Evolutionary conservation across 1,139 yeast genomes (phyloP).

Genomic region (Trichomonascaceae sp.): DNA sequence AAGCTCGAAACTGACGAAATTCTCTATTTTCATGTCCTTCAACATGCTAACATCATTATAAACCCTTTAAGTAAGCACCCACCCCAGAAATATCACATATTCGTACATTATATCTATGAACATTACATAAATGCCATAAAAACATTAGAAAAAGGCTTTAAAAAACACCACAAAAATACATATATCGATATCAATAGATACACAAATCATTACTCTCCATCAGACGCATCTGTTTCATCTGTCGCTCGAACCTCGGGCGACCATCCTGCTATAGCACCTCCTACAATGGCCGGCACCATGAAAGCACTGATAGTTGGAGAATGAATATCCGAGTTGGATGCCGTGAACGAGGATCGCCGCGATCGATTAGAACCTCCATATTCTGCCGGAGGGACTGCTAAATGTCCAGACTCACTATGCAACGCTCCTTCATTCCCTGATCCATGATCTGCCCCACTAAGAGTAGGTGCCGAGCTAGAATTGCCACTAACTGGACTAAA

Average conservation of each 20-base stretch:
- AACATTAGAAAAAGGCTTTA: not conserved
- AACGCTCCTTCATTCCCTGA: not conserved
- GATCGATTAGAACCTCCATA: conserved; percentile 8
- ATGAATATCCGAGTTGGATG: conserved; percentile 20
- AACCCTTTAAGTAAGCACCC: too few relatives aligned
- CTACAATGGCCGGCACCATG: conserved; percentile 48
- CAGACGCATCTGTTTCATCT: not conserved
- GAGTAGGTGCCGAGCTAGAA: conserved; percentile 1
- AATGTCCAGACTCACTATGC: conserved; percentile 14
- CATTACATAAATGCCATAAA: not conserved
- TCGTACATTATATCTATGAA: not conserved
- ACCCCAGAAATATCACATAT: too few relatives aligned
- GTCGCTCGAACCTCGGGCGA: conserved; percentile 14
- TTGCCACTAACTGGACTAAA: conserved; percentile 19
- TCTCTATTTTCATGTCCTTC: too few relatives aligned
- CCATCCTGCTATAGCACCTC: conserved; percentile 52
- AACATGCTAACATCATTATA: too few relatives aligned
- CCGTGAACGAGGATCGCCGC: conserved; percentile 17
- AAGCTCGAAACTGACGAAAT: too few relatives aligned
- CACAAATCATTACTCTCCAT: not conserved
- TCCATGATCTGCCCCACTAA: not conserved
- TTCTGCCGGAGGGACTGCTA: conserved; percentile 23
- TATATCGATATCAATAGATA: not conserved
- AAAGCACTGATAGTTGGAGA: conserved; percentile 37
- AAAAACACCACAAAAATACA: not conserved